These are phyloP conservation scores for Ensete ventricosum DNA, from an alignment of 176 grass and related monocot genomes.

Conservation along the genomic window DNA sequence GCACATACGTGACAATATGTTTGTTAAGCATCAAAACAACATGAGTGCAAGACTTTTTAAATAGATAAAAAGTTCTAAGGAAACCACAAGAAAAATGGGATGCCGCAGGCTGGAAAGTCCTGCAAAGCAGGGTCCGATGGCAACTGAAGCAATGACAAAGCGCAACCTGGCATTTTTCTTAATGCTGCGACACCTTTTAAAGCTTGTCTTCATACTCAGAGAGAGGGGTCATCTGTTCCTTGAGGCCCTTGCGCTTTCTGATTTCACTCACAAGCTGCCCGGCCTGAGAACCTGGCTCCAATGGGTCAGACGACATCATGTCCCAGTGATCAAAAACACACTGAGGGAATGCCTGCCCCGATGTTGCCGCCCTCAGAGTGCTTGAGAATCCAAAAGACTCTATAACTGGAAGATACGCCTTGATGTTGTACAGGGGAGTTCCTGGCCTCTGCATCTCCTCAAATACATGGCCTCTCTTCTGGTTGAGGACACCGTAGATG, in stretches of 20 bases:
- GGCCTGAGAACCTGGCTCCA: constrained; percentile 35
- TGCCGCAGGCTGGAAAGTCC: no score
- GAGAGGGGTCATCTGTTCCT: constrained; percentile 68
- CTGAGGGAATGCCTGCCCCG: constrained; percentile 53
- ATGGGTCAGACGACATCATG: constrained; percentile 52
- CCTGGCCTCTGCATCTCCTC: constrained; percentile 72
- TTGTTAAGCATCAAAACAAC: no score
- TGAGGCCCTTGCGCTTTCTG: constrained; percentile 47
- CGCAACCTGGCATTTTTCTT: no score
- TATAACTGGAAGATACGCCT: constrained; percentile 59
- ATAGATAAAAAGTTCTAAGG: no score
- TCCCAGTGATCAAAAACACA: constrained; percentile 73
- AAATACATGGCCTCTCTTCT: constrained; percentile 68
- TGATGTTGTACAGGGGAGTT: constrained; percentile 77
- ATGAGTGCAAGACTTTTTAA: no score
- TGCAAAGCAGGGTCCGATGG: no score
- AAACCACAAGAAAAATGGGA: no score
- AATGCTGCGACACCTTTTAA: background rate
- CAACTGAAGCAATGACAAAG: no score
- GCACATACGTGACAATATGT: no score
- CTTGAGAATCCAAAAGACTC: constrained; percentile 46
- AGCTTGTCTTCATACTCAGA: constrained; percentile 69
- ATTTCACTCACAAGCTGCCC: constrained; percentile 34
- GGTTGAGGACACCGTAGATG: constrained; percentile 69
- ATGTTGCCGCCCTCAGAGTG: constrained; percentile 43